Evolutionary conservation across 1,139 yeast genomes (phyloP), one percentile per base, ranked within the genome.

Genomic region (Candida gigantensis): DNA sequence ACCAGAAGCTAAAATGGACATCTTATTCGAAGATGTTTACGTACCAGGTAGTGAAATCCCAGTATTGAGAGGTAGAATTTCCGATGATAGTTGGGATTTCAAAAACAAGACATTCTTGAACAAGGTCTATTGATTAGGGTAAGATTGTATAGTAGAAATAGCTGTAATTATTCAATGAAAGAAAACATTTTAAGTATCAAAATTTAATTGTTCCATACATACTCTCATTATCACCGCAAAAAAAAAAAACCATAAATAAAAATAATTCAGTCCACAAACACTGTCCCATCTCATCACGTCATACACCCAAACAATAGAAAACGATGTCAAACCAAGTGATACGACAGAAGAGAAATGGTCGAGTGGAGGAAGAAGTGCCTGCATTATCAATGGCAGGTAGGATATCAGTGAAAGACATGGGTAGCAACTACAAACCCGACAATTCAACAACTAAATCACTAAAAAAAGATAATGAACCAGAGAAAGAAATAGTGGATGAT

Each of bases 21-120:
- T 88, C 60, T 77, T 92, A 63, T 92, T 90, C 66, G 96, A 89
- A 74, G 97, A 92, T 62, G 96, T 92, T 50, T 92, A 92, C 69
- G 95, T 86, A 56, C 90, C 84, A 64, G 98, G 98, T 46, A 73
- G 92, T 44, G 97, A 92, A 73, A 78, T 87, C 43, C 94, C 94
- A 52, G 84, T 80, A 50, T 80, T 90, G 66, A 87, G 98, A 77
- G 98, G 98, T 50, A 87, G 98, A 77, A 84, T 89, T 60, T 84
- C 95, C 51, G 95, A 86, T 53, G 97, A 90, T 64, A 78, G 90
- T 44, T 84, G 95, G 95, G 83, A 83, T 63, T 84, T 84, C 64
- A 73, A 72, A 57, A 84, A 83, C 72, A 78, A 81, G 58, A 84
- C 81, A 49, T 84, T 82, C 60, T 79, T 77, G 50, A 65, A 73